phyloP scores from a whole-genome alignment of 2,329 filamentous ascomycete species.

The Penicillium glabrum region DNA sequence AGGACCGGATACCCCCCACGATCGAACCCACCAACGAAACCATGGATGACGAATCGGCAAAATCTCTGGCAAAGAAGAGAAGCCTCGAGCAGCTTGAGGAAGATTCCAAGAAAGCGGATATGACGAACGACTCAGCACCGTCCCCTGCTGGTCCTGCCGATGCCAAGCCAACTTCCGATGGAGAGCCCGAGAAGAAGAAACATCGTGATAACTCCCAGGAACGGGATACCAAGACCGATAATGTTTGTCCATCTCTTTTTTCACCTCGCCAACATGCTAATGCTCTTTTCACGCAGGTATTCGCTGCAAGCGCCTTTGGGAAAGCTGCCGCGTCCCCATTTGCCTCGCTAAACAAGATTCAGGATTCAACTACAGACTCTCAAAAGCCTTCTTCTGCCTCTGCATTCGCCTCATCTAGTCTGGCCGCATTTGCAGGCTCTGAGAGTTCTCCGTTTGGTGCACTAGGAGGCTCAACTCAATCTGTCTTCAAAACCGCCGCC shows the following conservation, averaged over 20 bases:
- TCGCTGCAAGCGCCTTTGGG: slow-evolving; percentile 41
- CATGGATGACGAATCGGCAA: slow-evolving; percentile 20
- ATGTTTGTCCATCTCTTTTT: slow-evolving; percentile 19
- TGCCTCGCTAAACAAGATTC: slow-evolving; percentile 33
- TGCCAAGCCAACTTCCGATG: slow-evolving; percentile 22
- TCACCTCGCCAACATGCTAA: neutral
- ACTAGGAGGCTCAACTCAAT: slow-evolving; percentile 49
- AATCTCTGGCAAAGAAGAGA: slow-evolving; percentile 44
- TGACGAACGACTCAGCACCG: neutral
- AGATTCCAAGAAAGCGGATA: slow-evolving; percentile 25
- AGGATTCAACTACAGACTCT: slow-evolving; percentile 22
- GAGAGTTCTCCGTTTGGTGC: slow-evolving; percentile 64
- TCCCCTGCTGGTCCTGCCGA: slow-evolving; percentile 8
- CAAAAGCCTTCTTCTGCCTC: slow-evolving; percentile 53
- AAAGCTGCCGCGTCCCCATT: slow-evolving; percentile 48
- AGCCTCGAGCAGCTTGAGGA: slow-evolving; percentile 45
- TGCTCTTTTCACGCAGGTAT: neutral
- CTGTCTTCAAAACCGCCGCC: slow-evolving; percentile 39
- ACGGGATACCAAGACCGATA: slow-evolving; percentile 25
- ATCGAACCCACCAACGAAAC: neutral
- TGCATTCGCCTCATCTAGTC: slow-evolving; percentile 67
- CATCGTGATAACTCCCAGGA: slow-evolving; percentile 45
- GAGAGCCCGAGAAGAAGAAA: slow-evolving; percentile 44
- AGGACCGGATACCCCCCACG: neutral
- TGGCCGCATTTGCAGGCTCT: slow-evolving; percentile 64